Conservation (phyloP, 192 early-diverging fungal species). For the Podila verticillata region DNA sequence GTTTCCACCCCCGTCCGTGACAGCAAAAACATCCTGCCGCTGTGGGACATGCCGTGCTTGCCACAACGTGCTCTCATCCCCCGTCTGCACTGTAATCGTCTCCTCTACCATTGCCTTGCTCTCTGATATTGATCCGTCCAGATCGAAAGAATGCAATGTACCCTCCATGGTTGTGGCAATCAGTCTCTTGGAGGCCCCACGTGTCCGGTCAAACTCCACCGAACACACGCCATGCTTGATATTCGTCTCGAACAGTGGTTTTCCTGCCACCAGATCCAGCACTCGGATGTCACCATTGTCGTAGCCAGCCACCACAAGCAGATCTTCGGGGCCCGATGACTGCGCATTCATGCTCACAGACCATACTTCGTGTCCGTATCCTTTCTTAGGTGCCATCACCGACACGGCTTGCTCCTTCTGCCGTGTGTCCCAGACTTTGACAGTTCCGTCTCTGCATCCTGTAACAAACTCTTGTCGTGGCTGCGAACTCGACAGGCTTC, state of each 20-base stretch:
- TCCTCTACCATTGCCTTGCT: constrained; percentile 1
- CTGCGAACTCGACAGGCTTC: neutral
- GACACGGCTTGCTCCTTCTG: constrained; percentile 25
- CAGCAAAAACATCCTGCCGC: constrained; percentile 17
- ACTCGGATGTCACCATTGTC: constrained; percentile 40
- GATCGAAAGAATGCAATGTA: constrained; percentile 15
- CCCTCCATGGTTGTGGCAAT: constrained; percentile 29
- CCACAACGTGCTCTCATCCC: constrained; percentile 43
- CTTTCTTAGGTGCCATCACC: constrained; percentile 14
- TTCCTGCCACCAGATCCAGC: constrained; percentile 21
- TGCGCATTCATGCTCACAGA: constrained; percentile 8
- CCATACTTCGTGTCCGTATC: constrained; percentile 27
- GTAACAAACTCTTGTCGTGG: constrained; percentile 36
- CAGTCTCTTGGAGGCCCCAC: constrained; percentile 1
- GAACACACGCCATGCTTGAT: constrained; percentile 26
- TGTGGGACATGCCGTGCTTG: constrained; percentile 37
- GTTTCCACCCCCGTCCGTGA: constrained; percentile 32
- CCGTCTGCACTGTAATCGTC: constrained; percentile 9
- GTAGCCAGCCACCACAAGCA: constrained; percentile 23
- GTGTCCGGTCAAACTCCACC: constrained; percentile 25
- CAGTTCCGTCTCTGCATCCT: constrained; percentile 25
- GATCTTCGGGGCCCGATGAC: constrained; percentile 5
- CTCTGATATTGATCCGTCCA: neutral
- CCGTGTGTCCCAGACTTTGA: constrained; percentile 38
- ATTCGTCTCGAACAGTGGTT: constrained; percentile 27